A percentile compares a stretch with the other conserved stretches of the same genome.
phyloP scores from a whole-genome alignment of 116 monocot species.

The Iris pallida region DNA sequence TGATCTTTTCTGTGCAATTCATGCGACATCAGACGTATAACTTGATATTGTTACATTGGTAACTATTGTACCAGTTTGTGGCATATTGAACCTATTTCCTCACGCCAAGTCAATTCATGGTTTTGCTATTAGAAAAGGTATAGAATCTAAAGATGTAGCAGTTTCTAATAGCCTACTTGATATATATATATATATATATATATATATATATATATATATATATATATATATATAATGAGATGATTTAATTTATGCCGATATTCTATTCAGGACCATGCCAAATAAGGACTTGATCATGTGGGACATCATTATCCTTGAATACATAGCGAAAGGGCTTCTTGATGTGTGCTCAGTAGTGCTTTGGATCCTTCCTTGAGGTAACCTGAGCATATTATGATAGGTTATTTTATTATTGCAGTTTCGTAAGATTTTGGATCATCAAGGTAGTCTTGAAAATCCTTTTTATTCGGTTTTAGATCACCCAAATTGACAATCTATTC shows the following conservation, averaged over 20 bases:
- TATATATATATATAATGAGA: no score
- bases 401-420: no score
- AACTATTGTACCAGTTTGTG: slow-evolving; percentile 29
- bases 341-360: no score
- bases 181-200: no score
- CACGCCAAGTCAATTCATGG: slow-evolving; percentile 55
- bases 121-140: slow-evolving; percentile 26
- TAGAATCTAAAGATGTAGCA: not conserved
- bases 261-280: slow-evolving; percentile 31
- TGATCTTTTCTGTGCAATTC: slow-evolving; percentile 34
- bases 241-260: slow-evolving; percentile 18
- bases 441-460: no score
- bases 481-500: no score
- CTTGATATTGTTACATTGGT: slow-evolving; percentile 52
- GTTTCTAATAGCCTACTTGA: slow-evolving; percentile 21
- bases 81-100: slow-evolving; percentile 20
- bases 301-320: slow-evolving; percentile 48
- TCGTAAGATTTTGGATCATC: no score
- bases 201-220: no score
- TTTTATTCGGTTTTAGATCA: no score
- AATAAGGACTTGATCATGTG: slow-evolving; percentile 40
- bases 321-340: no score
- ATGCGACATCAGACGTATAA: slow-evolving; percentile 1
- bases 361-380: no score
- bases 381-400: no score